Conservation (phyloP, 225 moss, liverwort and hornwort species). For the Thuidium tamariscinum region DNA sequence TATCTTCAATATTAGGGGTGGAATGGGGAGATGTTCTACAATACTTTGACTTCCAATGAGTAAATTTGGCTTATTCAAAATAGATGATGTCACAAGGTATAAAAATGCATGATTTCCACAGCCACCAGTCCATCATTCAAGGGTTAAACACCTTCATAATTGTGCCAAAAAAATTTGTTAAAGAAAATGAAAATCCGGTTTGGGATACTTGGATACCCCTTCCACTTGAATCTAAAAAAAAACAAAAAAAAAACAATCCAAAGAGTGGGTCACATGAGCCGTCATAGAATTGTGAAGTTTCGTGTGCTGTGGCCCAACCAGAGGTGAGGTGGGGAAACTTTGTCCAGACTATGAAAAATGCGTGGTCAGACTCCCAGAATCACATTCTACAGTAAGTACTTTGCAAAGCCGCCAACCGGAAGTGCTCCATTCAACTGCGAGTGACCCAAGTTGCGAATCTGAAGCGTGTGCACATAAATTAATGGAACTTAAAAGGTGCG, state of each 20-base stretch:
- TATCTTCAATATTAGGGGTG: too few species aligned
- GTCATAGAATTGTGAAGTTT: not conserved
- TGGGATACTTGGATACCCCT: not conserved
- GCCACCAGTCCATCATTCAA: too few species aligned
- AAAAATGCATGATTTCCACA: too few species aligned
- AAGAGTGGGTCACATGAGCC: too few species aligned
- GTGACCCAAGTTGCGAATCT: not conserved
- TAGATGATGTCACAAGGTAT: too few species aligned
- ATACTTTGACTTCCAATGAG: too few species aligned
- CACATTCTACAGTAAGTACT: not conserved
- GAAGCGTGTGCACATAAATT: conserved; percentile 5
- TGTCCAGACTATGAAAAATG: not conserved
- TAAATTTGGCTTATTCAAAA: too few species aligned
- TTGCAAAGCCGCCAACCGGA: not conserved
- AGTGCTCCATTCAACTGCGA: not conserved
- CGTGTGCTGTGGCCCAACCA: not conserved
- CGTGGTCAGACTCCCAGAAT: not conserved
- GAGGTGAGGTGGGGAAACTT: not conserved
- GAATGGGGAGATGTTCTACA: too few species aligned
- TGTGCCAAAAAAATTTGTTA: not conserved
- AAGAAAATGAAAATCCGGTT: too few species aligned
- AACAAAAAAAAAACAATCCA: not conserved
- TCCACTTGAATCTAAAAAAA: not conserved
- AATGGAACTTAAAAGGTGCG: not conserved
- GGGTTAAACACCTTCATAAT: too few species aligned